Conservation (phyloP, 805 yeast species). For the Cyberlindnera euphorbiiphila region DNA sequence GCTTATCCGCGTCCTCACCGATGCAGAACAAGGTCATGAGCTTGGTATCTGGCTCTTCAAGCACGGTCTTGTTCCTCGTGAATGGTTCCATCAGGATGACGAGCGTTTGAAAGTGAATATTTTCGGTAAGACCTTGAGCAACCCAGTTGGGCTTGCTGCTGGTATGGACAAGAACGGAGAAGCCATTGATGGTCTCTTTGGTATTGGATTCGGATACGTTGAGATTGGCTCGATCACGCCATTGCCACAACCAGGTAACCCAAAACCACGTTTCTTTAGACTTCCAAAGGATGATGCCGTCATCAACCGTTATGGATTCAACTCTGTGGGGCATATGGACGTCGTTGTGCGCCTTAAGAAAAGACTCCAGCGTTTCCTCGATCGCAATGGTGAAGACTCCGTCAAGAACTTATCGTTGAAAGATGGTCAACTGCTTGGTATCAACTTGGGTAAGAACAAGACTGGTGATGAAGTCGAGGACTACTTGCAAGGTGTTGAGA, state of each 20-base stretch:
- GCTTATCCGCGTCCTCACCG: conserved; percentile 58
- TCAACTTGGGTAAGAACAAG: conserved; percentile 91
- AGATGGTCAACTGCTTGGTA: conserved; percentile 63
- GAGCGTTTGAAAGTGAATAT: conserved; percentile 53
- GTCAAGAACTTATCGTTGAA: conserved; percentile 46
- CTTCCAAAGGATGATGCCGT: conserved; percentile 83
- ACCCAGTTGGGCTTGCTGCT: conserved; percentile 92
- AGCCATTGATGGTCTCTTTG: conserved; percentile 76
- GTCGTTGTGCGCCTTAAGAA: conserved; percentile 65
- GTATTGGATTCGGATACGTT: conserved; percentile 81
- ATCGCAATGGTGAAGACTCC: conserved; percentile 23
- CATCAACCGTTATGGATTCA: conserved; percentile 92
- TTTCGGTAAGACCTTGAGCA: conserved; percentile 59
- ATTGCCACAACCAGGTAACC: conserved; percentile 89
- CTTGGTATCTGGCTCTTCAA: conserved; percentile 70
- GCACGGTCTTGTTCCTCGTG: conserved; percentile 61
- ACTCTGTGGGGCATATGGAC: conserved; percentile 79
- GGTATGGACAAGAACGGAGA: conserved; percentile 94
- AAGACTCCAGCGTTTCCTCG: conserved; percentile 46
- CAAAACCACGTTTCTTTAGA: conserved; percentile 88
- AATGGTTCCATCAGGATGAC: conserved; percentile 51
- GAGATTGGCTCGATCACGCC: conserved; percentile 96
- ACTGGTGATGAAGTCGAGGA: conserved; percentile 87
- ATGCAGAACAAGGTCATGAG: conserved; percentile 84
- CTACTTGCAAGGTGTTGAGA: conserved; percentile 77